phyloP scores from a whole-genome alignment of 306 rosid species.

The Fragaria nilgerrensis region DNA sequence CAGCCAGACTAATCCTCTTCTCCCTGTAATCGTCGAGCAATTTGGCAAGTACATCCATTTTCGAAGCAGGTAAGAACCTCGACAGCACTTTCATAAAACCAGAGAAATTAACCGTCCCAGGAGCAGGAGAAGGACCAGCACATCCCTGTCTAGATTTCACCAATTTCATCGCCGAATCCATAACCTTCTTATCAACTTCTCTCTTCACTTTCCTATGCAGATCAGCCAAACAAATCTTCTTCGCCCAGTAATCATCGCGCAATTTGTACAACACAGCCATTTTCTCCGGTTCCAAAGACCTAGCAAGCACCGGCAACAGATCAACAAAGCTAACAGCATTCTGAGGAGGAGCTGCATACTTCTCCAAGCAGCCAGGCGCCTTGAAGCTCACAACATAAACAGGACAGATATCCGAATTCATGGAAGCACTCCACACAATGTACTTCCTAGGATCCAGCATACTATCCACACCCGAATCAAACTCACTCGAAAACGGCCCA shows the following conservation, averaged over 20 bases:
- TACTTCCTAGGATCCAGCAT: constrained; percentile 32
- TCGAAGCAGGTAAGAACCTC: not conserved
- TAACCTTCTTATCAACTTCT: not conserved
- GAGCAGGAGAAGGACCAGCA: not conserved
- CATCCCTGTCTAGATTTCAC: not conserved
- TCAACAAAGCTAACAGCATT: not conserved
- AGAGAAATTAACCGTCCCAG: not conserved
- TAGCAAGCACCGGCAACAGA: not conserved
- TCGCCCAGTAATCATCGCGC: not conserved
- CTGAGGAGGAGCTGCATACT: not conserved
- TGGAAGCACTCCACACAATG: constrained; percentile 44
- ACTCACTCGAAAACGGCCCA: constrained; percentile 33
- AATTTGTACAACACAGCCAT: not conserved
- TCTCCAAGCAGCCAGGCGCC: not conserved
- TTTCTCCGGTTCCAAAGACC: not conserved
- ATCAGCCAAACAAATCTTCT: not conserved
- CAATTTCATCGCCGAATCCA: not conserved
- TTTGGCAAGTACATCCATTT: not conserved
- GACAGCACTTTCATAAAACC: not conserved
- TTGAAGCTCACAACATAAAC: constrained; percentile 46
- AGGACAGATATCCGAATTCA: constrained; percentile 54
- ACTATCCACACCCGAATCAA: constrained; percentile 54
- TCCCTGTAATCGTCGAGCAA: not conserved
- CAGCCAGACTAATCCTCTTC: not conserved
- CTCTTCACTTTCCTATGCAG: not conserved